Evolutionary conservation across 2,329 filamentous ascomycete genomes (phyloP).

Genomic region (Alternaria panax): DNA sequence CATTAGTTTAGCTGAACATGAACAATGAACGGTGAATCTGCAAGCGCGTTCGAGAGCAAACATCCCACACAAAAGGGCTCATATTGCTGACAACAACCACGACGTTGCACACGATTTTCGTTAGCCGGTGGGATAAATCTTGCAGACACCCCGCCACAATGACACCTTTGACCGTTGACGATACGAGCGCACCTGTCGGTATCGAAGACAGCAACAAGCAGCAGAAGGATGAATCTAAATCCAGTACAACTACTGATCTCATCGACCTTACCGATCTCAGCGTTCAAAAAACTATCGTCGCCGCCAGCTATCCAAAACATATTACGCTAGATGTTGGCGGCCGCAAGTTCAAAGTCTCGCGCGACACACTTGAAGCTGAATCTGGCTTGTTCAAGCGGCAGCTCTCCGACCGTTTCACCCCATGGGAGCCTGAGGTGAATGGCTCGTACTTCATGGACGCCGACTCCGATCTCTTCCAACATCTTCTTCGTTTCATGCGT

Average conservation of each 20-base stretch:
- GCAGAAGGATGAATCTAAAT: not conserved
- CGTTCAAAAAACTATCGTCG: not conserved
- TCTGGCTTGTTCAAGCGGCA: constrained; percentile 18
- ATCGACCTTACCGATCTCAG: not conserved
- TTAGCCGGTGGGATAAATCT: not conserved
- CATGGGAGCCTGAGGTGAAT: constrained; percentile 23
- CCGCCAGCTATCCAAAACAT: constrained; percentile 4
- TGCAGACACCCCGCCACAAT: not conserved
- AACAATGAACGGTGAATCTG: not conserved
- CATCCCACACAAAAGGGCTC: not conserved
- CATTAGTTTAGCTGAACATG: not conserved
- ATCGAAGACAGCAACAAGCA: not conserved
- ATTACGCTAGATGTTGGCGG: constrained; percentile 29
- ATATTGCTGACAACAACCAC: not conserved
- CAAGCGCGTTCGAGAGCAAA: not conserved
- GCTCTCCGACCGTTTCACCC: constrained; percentile 6
- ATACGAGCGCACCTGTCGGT: not conserved
- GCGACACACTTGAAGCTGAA: constrained; percentile 10
- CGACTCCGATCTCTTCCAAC: constrained; percentile 45
- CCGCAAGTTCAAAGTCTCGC: constrained; percentile 16
- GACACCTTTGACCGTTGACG: not conserved
- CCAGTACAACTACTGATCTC: not conserved
- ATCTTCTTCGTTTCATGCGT: constrained; percentile 31
- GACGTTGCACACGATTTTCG: not conserved
- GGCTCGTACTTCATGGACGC: constrained; percentile 52